Base-by-base conservation (phyloP, 2,329 filamentous ascomycete species). In the Hymenoscyphus linearis region DNA sequence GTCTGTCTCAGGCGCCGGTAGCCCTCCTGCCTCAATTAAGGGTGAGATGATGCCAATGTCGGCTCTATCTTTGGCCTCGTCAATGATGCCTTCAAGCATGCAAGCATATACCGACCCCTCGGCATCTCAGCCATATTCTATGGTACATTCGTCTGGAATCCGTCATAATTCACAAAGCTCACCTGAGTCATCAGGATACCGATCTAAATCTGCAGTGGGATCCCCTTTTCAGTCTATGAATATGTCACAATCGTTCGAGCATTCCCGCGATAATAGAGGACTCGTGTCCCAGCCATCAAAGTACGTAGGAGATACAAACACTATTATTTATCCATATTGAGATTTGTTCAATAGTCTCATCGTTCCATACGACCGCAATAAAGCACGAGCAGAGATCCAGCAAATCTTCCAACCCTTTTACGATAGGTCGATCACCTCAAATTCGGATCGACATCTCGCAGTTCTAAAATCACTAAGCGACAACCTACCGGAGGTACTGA, bases 111-210 rank as follows among this genome's bases (percentile, higher is more conserved):
- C 69, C 61, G 70, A 73, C 35, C 64, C 67, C 5, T 59, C 68
- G 62, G 63, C 69, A 58, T 65, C 69, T 68, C 71, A 73, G 63
- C 68, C 71, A 67, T 73, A 71, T 57, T 69, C 67, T 67, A 71
- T 72, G 70, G 72, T 72, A 72, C 69, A 71, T 68, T 66, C 64
- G 69, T 68, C 71, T 57, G 72, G 71, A 27, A 58, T 71, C 68
- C 70, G 66, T 73, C 72, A 72, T 66, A 72, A 71, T 71, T 64
- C 68, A 69, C 70, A 72, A 70, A 71, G 72, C 72, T 73, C 70
- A 73, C 70, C 69, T 69, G 72, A 71, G 62, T 69, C 69, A 68
- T 73, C 72, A 73, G 72, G 69, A 62, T 73, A 68, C 64, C 67
- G 68, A 72, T 69, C 64, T 70, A 68, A 67, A 68, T 61, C 69